Evolutionary conservation across 495 filamentous ascomycete species (phyloP), one percentile per base, ranked within the genome.

Genomic region (Bacidia gigantensis): DNA sequence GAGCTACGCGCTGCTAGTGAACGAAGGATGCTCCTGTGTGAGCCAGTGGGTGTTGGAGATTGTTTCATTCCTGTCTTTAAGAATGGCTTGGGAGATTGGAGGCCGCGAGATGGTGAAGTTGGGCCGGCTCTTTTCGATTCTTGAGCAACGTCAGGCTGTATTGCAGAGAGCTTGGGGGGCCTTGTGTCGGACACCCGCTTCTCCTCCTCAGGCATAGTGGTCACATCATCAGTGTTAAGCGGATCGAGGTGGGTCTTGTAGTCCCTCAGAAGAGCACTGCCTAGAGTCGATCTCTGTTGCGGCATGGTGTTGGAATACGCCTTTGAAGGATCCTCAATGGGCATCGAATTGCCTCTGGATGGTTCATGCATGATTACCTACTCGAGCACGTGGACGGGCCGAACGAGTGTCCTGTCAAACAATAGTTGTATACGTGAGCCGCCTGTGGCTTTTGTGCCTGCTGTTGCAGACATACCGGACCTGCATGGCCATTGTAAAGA

Each of bases 21-120:
- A 62, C 92, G 90, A 69, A 92, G 79, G 61, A 95, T 81, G 21
- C 86, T 90, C 67, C 90, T 88, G 23, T 82, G 80, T 22, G 87
- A 86, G 14, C 42, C 18, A 26, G 80, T 77, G 56, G 87, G 83
- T 53, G 80, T 74, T 11, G 84, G 84, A 39, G 79, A 69, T 10
- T 76, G 70, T 71, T 74, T 81, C 62, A 78, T 81, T 45, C 69
- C 72, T 62, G 78, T 81, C 57, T 68, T 63, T 43, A 62, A 65
- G 50, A 72, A 67, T 46, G 72, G 63, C 39, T 72, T 72, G 39
- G 67, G 54, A 7, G 60, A 38, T 42, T 64, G 68, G 24, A 70
- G 62, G 38, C 66, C 45, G 26, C 64, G 53, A 46, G 62, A 52
- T 24, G 54, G 56, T 11, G 60, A 44, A 56, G 69, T 64, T 49